Conservation (phyloP, 768 basidiomycete species). For the Tulasnella calospora region DNA sequence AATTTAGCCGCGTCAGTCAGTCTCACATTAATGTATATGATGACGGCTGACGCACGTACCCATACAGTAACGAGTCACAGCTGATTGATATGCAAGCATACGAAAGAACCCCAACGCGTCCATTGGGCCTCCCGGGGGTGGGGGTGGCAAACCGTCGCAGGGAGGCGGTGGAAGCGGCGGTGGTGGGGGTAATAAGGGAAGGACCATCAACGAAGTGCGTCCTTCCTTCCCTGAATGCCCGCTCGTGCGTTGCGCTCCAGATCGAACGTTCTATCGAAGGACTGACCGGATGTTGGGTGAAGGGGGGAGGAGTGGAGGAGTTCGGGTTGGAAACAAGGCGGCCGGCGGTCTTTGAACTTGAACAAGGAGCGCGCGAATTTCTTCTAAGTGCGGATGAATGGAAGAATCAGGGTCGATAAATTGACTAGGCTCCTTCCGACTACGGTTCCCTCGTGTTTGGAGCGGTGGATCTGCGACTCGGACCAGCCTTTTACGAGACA, state of each 20-base stretch:
- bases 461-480: neutral
- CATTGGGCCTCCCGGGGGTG: neutral
- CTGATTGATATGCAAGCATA: neutral
- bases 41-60: neutral
- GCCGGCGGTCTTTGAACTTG: neutral
- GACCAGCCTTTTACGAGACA: neutral
- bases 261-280: neutral
- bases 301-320: neutral
- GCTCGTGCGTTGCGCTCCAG: neutral
- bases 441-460: neutral
- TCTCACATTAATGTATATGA: neutral
- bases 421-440: neutral
- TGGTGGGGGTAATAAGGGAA: neutral
- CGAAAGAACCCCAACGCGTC: neutral
- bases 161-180: neutral
- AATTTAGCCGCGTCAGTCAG: neutral
- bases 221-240: neutral
- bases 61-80: neutral
- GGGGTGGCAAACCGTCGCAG: neutral
- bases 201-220: neutral
- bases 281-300: neutral
- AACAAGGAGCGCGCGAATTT: neutral
- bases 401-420: neutral
- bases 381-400: neutral
- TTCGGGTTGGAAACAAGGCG: neutral